A percentile compares a stretch with the other conserved stretches of the same genome.
Conservation (phyloP, 139 green algal species). For the Desmodesmus armatus region DNA sequence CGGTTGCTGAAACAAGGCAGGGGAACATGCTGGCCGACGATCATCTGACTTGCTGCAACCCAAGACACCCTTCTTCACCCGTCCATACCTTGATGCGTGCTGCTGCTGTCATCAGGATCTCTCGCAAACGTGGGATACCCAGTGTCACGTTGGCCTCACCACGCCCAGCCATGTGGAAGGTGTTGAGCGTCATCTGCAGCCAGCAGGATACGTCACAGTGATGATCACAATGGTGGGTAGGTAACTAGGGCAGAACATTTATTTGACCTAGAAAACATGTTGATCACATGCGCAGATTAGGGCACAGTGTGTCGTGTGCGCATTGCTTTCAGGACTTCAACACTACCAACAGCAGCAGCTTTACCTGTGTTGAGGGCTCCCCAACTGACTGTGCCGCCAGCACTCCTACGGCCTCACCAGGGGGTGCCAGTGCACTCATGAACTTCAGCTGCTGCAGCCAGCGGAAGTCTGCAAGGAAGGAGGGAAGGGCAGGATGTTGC, state of each 20-base stretch:
- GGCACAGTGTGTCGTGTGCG: too few species aligned
- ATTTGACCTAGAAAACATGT: too few species aligned
- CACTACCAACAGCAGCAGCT: too few species aligned
- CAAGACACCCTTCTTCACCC: too few species aligned
- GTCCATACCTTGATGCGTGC: conserved; percentile 70
- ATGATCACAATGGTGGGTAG: too few species aligned
- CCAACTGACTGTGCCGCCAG: conserved; percentile 95
- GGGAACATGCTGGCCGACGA: too few species aligned
- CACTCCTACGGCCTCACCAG: conserved; percentile 96
- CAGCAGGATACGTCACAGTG: too few species aligned
- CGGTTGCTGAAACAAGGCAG: not conserved
- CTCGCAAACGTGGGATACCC: conserved; percentile 94
- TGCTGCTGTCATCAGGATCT: conserved; percentile 98
- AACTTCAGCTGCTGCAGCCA: conserved; percentile 92
- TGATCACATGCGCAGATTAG: too few species aligned
- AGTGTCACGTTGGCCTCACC: conserved; percentile 98
- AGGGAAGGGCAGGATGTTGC: not conserved
- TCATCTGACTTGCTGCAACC: too few species aligned
- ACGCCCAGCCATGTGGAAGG: conserved; percentile 95
- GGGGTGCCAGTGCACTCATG: conserved; percentile 75
- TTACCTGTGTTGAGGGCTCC: conserved; percentile 88
- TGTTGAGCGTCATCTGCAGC: conserved; percentile 98
- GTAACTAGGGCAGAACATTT: too few species aligned
- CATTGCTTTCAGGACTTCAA: too few species aligned
- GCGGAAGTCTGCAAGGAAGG: conserved; percentile 58